Percentiles rank a stretch among this genome's conserved stretches.
These are phyloP conservation scores for Elongisporangium anandrum DNA, from an alignment of 352 stramenopile species.

Conservation along the genomic window DNA sequence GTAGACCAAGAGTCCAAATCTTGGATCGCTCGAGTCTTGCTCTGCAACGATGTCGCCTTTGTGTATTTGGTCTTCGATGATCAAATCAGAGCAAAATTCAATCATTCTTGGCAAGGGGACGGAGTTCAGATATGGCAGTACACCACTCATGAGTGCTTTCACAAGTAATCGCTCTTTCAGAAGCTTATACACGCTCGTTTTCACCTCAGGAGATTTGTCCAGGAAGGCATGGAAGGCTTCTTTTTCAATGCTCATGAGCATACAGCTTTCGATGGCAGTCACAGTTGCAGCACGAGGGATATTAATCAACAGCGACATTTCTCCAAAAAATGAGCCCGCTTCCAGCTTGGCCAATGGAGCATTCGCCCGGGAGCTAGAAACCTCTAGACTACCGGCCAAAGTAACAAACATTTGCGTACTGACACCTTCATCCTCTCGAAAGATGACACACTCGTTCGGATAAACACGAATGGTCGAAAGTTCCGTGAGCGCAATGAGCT, in stretches of 20 bases:
- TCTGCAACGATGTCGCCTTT: conserved; percentile 56
- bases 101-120: conserved; percentile 51
- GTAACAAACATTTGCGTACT: conserved; percentile 82
- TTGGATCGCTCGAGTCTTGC: conserved; percentile 26
- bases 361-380: conserved; percentile 46
- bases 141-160: conserved; percentile 70
- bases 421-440: conserved; percentile 71
- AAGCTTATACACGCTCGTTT: conserved; percentile 42
- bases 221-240: conserved; percentile 64
- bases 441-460: conserved; percentile 59
- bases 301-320: conserved; percentile 80
- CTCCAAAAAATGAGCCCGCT: conserved; percentile 71
- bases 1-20: conserved; percentile 66
- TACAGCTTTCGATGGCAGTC: conserved; percentile 59
- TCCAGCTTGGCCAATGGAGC: conserved; percentile 54
- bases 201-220: conserved; percentile 48
- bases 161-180: conserved; percentile 65
- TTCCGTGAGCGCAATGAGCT: conserved; percentile 59
- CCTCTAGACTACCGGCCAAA: conserved; percentile 52
- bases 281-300: conserved; percentile 72
- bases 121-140: conserved; percentile 61
- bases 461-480: conserved; percentile 77
- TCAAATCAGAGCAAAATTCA: conserved; percentile 49
- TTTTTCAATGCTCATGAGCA: conserved; percentile 80
- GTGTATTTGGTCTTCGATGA: conserved; percentile 60